These are phyloP conservation scores for Bryum argenteum DNA, from an alignment of 225 moss, liverwort and hornwort species.

Conservation along the genomic window DNA sequence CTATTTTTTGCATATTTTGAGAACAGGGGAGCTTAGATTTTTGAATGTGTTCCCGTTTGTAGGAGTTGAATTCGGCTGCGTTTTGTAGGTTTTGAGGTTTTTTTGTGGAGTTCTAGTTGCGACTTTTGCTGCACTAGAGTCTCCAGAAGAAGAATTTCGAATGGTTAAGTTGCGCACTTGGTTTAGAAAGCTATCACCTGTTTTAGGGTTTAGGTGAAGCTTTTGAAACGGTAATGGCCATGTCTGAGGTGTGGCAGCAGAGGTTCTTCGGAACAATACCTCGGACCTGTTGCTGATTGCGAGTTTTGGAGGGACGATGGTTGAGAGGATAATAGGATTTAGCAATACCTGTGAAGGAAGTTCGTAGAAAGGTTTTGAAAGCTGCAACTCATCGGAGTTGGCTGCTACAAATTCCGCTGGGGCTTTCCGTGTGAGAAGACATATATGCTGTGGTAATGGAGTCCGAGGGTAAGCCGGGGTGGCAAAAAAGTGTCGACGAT, in stretches of 20 bases:
- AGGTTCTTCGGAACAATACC: not conserved
- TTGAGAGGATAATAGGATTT: not conserved
- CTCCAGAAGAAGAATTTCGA: not conserved
- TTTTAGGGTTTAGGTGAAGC: slow-evolving; percentile 27
- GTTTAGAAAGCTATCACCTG: not conserved
- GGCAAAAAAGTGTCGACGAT: slow-evolving; percentile 7
- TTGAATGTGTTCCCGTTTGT: not conserved
- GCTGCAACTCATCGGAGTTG: not conserved
- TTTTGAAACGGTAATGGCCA: not conserved
- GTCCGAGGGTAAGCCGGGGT: slow-evolving; percentile 15
- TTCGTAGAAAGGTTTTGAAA: not conserved
- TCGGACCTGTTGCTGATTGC: not conserved
- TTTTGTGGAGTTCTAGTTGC: not conserved
- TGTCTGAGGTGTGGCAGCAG: not conserved
- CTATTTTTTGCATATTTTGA: not conserved
- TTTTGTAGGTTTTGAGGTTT: not conserved
- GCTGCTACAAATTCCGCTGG: not conserved
- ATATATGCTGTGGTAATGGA: not conserved
- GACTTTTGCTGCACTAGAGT: not conserved
- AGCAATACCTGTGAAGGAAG: not conserved
- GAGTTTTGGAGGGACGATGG: not conserved
- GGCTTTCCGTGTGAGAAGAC: not conserved
- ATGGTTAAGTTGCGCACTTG: not conserved
- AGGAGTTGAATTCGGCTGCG: not conserved
- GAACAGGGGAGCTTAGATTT: slow-evolving; percentile 15